These are phyloP conservation scores for Asterionellopsis glacialis DNA, from an alignment of 108 stramenopile genomes.

Conservation along the genomic window DNA sequence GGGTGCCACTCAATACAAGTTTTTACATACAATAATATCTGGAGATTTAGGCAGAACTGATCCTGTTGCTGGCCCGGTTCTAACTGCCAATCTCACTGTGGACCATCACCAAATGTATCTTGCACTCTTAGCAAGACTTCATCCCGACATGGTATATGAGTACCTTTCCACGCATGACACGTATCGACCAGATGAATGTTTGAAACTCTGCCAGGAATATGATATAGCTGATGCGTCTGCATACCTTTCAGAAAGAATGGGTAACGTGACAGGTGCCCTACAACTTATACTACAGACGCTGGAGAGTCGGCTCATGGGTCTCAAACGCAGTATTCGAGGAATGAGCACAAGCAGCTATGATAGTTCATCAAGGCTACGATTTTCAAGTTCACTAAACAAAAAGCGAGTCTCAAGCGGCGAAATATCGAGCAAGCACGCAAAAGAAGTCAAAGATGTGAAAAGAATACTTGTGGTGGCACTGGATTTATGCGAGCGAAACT, in stretches of 20 bases:
- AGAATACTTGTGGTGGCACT: conserved; percentile 61
- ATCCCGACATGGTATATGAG: conserved; percentile 78
- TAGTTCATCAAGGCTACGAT: conserved; percentile 1
- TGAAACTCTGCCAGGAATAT: conserved; percentile 75
- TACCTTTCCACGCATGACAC: conserved; percentile 69
- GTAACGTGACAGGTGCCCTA: conserved; percentile 85
- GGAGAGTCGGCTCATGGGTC: conserved; percentile 58
- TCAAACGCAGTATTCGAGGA: conserved; percentile 58
- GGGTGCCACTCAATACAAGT: conserved; percentile 38
- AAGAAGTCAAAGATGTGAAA: conserved; percentile 59
- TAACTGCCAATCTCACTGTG: conserved; percentile 54
- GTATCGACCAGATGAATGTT: conserved; percentile 75
- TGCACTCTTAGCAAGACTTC: conserved; percentile 58
- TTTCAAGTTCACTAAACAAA: not conserved
- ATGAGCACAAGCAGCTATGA: conserved; percentile 22
- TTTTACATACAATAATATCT: conserved; percentile 63
- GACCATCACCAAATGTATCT: conserved; percentile 69
- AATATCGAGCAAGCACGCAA: conserved; percentile 32
- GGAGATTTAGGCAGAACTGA: conserved; percentile 55
- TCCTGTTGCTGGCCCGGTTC: conserved; percentile 55
- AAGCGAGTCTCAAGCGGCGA: not conserved
- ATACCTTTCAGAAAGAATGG: conserved; percentile 85
- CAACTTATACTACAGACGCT: conserved; percentile 73
- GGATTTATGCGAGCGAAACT: conserved; percentile 82
- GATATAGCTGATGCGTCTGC: conserved; percentile 88